Conservation (phyloP, 2,329 filamentous ascomycete species). For the Pezicula radicicola region DNA sequence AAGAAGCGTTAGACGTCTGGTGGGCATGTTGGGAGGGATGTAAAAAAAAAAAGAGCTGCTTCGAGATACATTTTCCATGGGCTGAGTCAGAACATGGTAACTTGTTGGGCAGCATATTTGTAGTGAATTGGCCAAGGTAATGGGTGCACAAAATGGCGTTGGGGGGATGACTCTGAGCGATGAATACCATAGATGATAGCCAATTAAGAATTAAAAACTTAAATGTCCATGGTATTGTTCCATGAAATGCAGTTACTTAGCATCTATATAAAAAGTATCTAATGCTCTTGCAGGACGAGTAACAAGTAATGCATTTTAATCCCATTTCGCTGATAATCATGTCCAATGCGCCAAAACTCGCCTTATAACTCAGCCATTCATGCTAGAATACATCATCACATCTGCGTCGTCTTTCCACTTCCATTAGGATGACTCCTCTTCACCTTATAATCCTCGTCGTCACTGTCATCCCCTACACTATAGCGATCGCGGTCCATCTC, state of each 20-base stretch:
- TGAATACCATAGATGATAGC: conserved; percentile 14
- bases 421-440: conserved; percentile 17
- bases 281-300: too few species aligned
- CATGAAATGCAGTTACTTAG: too few species aligned
- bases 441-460: conserved; percentile 38
- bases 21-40: conserved; percentile 1
- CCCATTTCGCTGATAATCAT: too few species aligned
- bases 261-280: too few species aligned
- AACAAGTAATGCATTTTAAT: too few species aligned
- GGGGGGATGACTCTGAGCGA: conserved; percentile 12
- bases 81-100: too few species aligned
- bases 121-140: conserved; percentile 2
- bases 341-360: background rate
- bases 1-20: conserved; percentile 28
- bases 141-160: conserved; percentile 15
- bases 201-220: conserved; percentile 4
- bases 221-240: too few species aligned
- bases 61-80: background rate
- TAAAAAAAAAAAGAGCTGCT: background rate
- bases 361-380: too few species aligned
- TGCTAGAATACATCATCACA: conserved; percentile 4
- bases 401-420: conserved; percentile 18
- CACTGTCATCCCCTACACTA: conserved; percentile 54
- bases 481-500: conserved; percentile 46
- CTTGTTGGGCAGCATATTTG: background rate